Evolutionary conservation across 441 rosid species (phyloP), one percentile per base, ranked within the genome.

Genomic region (Biscutella laevigata): DNA sequence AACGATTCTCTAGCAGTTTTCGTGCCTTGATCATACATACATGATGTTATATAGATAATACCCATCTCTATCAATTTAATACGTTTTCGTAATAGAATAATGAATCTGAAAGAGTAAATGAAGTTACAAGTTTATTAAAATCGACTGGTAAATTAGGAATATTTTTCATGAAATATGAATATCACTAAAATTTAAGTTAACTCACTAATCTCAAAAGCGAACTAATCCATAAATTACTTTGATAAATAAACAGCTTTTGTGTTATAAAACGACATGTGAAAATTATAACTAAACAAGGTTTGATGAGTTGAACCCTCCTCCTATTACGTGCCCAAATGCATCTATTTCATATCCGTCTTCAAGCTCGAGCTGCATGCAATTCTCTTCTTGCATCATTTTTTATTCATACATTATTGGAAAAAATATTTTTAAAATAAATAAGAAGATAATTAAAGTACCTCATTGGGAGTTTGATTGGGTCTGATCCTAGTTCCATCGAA

Each of bases 261-360:
- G 25, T 13, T n/a, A n/a, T 8, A 8, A 21, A 35, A 8, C 22
- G 2, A 14, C 6, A 22, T 8, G 13, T 22, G 13, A 34, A 50
- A 51, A n/a, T n/a, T n/a, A 4, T 22, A 15, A 15, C 15, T 15
- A 44, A 44, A 4, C 39, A 42, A 41, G 26, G n/a, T 6, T 17
- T n/a, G n/a, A n/a, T n/a, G n/a, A 32, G 27, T 27, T 5, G 27
- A 24, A 6, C 2, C 52, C 51, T 30, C 11, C 50, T 4, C 2
- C 0, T 11, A n/a, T n/a, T n/a, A n/a, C n/a, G n/a, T n/a, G n/a
- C n/a, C n/a, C 13, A 2, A 61, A 4, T 41, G 36, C 66, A 8
- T 61, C 52, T 6, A 61, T 61, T 25, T 41, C 66, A 33, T 51
- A 51, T 25, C 4, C 59, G 5, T 61, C 66, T 41, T 51, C 44